Evolutionary conservation across 768 basidiomycete species (phyloP), one percentile per base, ranked within the genome.

Genomic region (Leccinum subtestaceum): DNA sequence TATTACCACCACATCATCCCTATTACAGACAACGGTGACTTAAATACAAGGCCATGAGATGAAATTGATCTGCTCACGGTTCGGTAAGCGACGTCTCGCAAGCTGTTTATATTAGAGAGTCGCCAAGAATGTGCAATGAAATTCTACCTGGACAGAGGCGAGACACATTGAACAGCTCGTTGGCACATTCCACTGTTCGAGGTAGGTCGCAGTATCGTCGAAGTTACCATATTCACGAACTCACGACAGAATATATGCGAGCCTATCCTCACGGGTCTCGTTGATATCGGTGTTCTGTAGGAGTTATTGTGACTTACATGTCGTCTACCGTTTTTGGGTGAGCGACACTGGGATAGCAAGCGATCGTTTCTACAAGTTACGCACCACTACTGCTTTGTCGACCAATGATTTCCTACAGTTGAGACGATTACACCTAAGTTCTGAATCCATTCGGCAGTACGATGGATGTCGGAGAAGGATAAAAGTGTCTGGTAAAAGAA

Each of bases 211-310:
- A 23, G 46, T 50, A 46, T 12, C 25, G 11, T 19, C 23, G 3
- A 38, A 31, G 29, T 17, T 13, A 27, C 2, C 17, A 29, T 55
- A 45, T 43, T 21, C 38, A 34, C 29, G 45, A 19, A 63, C 70
- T 66, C 72, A 88, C 91, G 80, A 69, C 91, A 93, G 70, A 93
- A 93, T 73, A 93, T 91, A 77, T 92, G 91, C 56, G 91, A 91
- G 75, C 91, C 91, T 91, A 56, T 60, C 13, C 60, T 17, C 50
- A 40, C 38, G 1, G 12, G 50, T 17, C 13, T 46, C 23, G 25
- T 61, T 53, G 23, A 27, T 36, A 62, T 10, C 50, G 19, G 34
- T 11, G 10, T 46, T 29, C 40, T 34, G 34, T 46, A 5, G 12
- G 38, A 21, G 27, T 9, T 10, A 29, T 49, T 51, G 36, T 36